Evolutionary conservation across 257 asterid genomes (phyloP).

Genomic region (Penstemon barbatus): DNA sequence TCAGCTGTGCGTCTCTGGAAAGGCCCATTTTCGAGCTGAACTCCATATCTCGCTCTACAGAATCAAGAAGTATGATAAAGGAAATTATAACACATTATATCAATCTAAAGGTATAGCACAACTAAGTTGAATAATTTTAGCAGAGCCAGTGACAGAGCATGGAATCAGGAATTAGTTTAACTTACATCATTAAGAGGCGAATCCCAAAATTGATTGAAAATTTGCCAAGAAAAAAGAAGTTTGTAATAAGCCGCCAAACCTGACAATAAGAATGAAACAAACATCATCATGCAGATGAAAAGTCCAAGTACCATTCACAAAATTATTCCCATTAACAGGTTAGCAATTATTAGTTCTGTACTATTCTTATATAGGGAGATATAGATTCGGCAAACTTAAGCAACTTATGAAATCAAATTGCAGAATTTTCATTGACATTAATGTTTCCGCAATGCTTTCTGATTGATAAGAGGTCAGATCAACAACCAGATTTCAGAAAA

Average conservation of each 20-base stretch:
- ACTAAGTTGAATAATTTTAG: conserved; percentile 10
- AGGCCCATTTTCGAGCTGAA: conserved; percentile 89
- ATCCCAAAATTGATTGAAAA: conserved; percentile 95
- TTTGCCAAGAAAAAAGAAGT: conserved; percentile 80
- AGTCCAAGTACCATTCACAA: not conserved
- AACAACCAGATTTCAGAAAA: not conserved
- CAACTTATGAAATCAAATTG: conserved; percentile 13
- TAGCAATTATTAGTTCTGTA: not conserved
- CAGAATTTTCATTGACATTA: not conserved
- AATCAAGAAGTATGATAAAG: conserved; percentile 26
- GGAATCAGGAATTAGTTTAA: conserved; percentile 22
- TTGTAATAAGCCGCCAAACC: conserved; percentile 82
- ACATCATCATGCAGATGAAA: conserved; percentile 19
- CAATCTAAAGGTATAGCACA: conserved; percentile 18
- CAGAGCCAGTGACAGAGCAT: conserved; percentile 1
- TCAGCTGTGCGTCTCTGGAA: conserved; percentile 92
- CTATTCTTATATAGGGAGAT: conserved; percentile 3
- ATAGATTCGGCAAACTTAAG: not conserved
- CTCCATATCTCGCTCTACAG: conserved; percentile 94
- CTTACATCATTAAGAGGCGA: conserved; percentile 98
- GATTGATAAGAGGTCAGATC: conserved; percentile 3
- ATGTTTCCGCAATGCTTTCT: not conserved
- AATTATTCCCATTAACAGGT: conserved; percentile 1
- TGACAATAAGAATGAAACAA: conserved; percentile 36
- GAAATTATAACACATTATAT: conserved; percentile 20